Conservation (phyloP, 2,329 filamentous ascomycete genomes). For the Hymenoscyphus occultus region DNA sequence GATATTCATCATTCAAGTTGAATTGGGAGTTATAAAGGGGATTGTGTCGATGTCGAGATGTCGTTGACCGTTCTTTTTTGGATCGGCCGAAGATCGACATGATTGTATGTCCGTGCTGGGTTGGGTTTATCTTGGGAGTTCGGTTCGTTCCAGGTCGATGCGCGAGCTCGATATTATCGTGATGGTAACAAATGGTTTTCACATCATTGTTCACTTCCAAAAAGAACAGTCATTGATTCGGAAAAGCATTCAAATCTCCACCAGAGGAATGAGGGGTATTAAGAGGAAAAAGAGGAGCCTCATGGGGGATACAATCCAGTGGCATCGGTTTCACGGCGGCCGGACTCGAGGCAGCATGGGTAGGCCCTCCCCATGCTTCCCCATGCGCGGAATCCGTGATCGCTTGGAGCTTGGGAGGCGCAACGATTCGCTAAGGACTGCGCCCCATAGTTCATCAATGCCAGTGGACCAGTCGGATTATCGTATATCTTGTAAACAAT, state of each 20-base stretch:
- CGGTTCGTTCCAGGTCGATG: neutral
- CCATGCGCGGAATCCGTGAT: neutral
- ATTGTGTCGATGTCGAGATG: slow-evolving; percentile 11
- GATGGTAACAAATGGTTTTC: slow-evolving; percentile 3
- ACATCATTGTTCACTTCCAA: neutral
- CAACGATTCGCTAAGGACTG: slow-evolving; percentile 26
- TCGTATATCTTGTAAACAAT: too few species aligned
- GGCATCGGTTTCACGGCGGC: neutral
- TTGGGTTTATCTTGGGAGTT: neutral
- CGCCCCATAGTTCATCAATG: slow-evolving; percentile 20
- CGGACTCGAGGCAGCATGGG: slow-evolving; percentile 2
- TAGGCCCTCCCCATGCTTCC: slow-evolving; percentile 7
- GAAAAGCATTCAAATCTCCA: neutral
- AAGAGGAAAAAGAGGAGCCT: neutral
- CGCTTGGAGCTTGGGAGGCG: slow-evolving; percentile 2
- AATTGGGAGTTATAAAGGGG: slow-evolving; percentile 13
- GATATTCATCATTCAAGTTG: slow-evolving; percentile 12
- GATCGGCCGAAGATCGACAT: slow-evolving; percentile 35
- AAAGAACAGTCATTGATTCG: neutral
- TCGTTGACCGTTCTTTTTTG: slow-evolving; percentile 24
- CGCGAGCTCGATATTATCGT: neutral
- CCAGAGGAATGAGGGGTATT: neutral
- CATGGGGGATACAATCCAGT: neutral
- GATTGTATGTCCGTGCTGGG: slow-evolving; percentile 5
- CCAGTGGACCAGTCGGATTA: neutral